phyloP scores from a whole-genome alignment of 2,329 filamentous ascomycete genomes.

The Pyrenochaeta sp. region DNA sequence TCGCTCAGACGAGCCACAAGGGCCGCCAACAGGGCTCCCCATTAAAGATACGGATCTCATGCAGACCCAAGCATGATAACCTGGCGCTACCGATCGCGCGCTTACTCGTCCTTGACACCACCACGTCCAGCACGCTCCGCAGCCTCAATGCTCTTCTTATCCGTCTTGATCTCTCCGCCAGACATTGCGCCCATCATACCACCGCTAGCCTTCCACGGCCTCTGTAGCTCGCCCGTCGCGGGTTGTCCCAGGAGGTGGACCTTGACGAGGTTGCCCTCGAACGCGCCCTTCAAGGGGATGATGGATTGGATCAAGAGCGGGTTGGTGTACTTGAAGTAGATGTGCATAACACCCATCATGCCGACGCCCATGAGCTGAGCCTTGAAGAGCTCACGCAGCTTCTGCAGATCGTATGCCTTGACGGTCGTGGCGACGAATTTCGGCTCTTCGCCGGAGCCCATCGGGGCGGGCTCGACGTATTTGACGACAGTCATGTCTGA shows the following conservation, averaged over 20 bases:
- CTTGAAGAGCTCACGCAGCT: slow-evolving; percentile 86
- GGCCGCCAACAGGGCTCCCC: neutral
- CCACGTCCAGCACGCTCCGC: slow-evolving; percentile 60
- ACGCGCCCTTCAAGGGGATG: slow-evolving; percentile 93
- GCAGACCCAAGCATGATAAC: neutral
- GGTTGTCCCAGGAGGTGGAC: slow-evolving; percentile 90
- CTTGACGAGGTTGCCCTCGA: slow-evolving; percentile 96
- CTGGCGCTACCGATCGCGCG: neutral
- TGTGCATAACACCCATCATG: slow-evolving; percentile 99
- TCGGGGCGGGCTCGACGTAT: slow-evolving; percentile 94
- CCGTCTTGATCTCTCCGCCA: slow-evolving; percentile 80
- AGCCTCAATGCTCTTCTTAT: slow-evolving; percentile 68
- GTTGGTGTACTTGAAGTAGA: slow-evolving; percentile 99
- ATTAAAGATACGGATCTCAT: neutral
- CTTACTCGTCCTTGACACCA: slow-evolving; percentile 62
- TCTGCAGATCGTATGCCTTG: slow-evolving; percentile 89
- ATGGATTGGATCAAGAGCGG: slow-evolving; percentile 98
- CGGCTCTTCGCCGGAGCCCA: slow-evolving; percentile 92
- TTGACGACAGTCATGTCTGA: slow-evolving; percentile 96
- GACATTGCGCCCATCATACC: slow-evolving; percentile 85
- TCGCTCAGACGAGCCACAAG: neutral
- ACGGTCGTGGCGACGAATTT: slow-evolving; percentile 97
- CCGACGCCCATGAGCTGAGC: slow-evolving; percentile 92
- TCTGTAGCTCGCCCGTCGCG: slow-evolving; percentile 88
- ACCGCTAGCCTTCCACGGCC: slow-evolving; percentile 88